Evolutionary conservation across 768 basidiomycete genomes (phyloP), one percentile per base, ranked within the genome.

Genomic region (Pleurotus djamor): DNA sequence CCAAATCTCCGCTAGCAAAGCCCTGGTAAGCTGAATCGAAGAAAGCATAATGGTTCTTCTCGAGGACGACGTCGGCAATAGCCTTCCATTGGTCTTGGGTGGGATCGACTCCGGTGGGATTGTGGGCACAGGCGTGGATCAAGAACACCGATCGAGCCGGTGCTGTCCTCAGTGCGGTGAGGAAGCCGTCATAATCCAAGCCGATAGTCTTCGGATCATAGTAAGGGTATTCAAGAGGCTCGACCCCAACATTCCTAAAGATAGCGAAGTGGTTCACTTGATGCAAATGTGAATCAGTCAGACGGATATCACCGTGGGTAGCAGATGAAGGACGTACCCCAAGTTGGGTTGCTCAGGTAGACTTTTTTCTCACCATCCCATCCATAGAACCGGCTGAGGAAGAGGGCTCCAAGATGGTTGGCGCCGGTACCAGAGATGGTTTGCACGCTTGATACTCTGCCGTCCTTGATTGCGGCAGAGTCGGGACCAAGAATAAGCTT

Each of bases 1-100:
- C 89, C 67, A 97, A 78, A 71, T 94, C 87, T 1, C 96, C 96
- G 65, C 91, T 94, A 14, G 95, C 96, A 72, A 98, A 98, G 14
- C 96, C 96, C 74, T 97, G 96, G 76, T 98, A 98, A 2, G 96
- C 96, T 70, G 89, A 91, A 76, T 98, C 96, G 71, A 98, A 94
- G 76, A 96, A 96, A 35, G 89, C 88, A 68, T 86, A 96, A 71
- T 96, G 95, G 12, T 83, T 79, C 74, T 87, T 89, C 49, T 77
- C 73, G 34, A 89, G 69, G 70, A 97, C 83, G 57, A 87, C 74
- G 38, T 88, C 81, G 41, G 91, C 90, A 65, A 98, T 83, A 59
- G 77, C 71, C 61, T 81, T 76, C 96, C 96, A 98, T 71, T 98
- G 90, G 64, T 90, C 93, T 48, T 71, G 71, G 36, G 93, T 94